These are phyloP conservation scores for Corynespora cassiicola DNA, from an alignment of 2,329 filamentous ascomycete genomes.

Conservation along the genomic window DNA sequence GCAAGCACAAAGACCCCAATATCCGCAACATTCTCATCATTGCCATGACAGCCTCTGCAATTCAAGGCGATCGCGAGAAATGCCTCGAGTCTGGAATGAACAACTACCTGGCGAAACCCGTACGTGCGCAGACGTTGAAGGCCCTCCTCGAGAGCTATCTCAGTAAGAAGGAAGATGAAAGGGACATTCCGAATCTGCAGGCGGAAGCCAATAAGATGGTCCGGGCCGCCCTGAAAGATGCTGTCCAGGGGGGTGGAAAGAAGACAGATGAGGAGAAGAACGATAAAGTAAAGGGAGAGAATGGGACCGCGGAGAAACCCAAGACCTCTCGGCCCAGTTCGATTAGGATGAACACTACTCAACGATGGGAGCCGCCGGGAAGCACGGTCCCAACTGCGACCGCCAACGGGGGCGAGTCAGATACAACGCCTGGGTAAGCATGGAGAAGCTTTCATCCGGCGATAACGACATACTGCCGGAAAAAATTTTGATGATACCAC, in stretches of 20 bases:
- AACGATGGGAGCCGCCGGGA: slow-evolving; percentile 6
- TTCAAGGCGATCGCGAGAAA: slow-evolving; percentile 92
- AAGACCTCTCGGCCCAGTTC: slow-evolving; percentile 11
- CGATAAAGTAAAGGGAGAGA: neutral
- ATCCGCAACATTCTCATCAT: slow-evolving; percentile 90
- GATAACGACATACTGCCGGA: slow-evolving; percentile 6
- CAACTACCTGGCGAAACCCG: slow-evolving; percentile 94
- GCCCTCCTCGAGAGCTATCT: slow-evolving; percentile 78
- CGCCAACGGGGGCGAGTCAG: too few species aligned
- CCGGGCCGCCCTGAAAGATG: slow-evolving; percentile 34
- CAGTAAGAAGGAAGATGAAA: slow-evolving; percentile 52
- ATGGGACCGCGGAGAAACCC: neutral
- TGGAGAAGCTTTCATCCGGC: slow-evolving; percentile 7
- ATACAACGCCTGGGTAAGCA: slow-evolving; percentile 1
- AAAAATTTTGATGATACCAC: too few species aligned
- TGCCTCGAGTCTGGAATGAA: slow-evolving; percentile 98
- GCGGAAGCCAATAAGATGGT: slow-evolving; percentile 54
- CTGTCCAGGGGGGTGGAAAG: slow-evolving; percentile 1
- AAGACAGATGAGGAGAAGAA: neutral
- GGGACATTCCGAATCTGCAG: slow-evolving; percentile 50
- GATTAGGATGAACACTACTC: slow-evolving; percentile 15
- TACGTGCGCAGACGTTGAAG: slow-evolving; percentile 86
- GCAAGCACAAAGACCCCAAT: slow-evolving; percentile 75
- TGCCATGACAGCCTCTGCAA: slow-evolving; percentile 95
- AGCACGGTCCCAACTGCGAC: too few species aligned